Evolutionary conservation across 2,329 filamentous ascomycete genomes (phyloP).

Genomic region (Fusarium irregulare): DNA sequence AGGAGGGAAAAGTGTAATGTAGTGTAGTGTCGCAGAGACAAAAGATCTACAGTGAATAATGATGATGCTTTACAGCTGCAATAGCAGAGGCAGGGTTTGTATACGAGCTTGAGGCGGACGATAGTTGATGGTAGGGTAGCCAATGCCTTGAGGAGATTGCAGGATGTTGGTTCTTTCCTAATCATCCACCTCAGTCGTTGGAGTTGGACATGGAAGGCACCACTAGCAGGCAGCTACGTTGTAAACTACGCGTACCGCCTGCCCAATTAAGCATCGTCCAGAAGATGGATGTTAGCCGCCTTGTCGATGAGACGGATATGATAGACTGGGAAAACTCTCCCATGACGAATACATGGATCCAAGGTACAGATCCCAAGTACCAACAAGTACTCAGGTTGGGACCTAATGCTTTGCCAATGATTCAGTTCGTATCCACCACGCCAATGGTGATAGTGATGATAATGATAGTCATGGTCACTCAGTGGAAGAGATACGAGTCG

Average conservation of each 20-base stretch:
- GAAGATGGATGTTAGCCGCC: slow-evolving; percentile 8
- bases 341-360: neutral
- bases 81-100: slow-evolving; percentile 3
- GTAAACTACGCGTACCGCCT: neutral
- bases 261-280: slow-evolving; percentile 18
- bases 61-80: neutral
- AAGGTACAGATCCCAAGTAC: neutral
- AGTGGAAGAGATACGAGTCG: neutral
- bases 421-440: slow-evolving; percentile 22
- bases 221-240: slow-evolving; percentile 12
- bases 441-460: neutral
- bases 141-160: slow-evolving; percentile 38
- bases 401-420: slow-evolving; percentile 12
- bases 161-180: slow-evolving; percentile 34
- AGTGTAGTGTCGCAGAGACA: neutral
- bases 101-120: slow-evolving; percentile 29
- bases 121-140: slow-evolving; percentile 3
- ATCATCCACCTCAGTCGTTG: slow-evolving; percentile 9
- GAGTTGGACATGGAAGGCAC: slow-evolving; percentile 18
- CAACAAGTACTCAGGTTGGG: neutral
- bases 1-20: slow-evolving; percentile 16
- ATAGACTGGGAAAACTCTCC: neutral
- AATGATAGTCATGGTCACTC: neutral
- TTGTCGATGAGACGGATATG: neutral
- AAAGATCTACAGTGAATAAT: neutral